Base-by-base conservation (phyloP, 2,329 filamentous ascomycete genomes). In the Phoma sp. region DNA sequence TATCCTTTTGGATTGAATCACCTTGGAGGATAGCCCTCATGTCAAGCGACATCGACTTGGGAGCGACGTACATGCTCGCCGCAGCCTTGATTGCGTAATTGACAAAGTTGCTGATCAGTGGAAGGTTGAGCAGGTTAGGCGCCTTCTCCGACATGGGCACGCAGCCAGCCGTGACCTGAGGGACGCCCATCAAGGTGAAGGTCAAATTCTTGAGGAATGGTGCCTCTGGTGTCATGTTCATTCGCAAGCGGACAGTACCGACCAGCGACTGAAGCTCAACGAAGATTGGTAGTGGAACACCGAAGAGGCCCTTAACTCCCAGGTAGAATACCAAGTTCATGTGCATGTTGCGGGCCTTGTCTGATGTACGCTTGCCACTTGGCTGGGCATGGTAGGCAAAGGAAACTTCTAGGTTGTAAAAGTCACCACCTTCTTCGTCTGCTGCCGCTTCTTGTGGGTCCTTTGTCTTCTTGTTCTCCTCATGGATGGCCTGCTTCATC, bases 271-370 rank as follows among this genome's bases (percentile, higher is more conserved):
- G 87, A n/a, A 98, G 81, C 74, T 97, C 93, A 50, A 96, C 92
- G 70, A 89, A 96, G 42, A 96, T 90, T 0, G 92, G 92, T 17
- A 96, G 81, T 0, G 92, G 92, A 0, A 96, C 87, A 23, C 93
- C 93, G 63, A 97, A 95, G 5, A 97, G 81, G 0, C 93, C 93
- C 69, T 90, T 92, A 69, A 96, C 80, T 52, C 95, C 95, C 1
- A 98, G 83, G 61, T 97, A 98, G 74, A 99, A 98, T 7, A 97
- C 86, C 12, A 98, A 77, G 67, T 96, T 90, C 92, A 97, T 96
- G 68, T 96, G 93, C 91, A 97, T 96, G 72, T 97, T 98, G 62
- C 89, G 86, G 5, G 92, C 92, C 75, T 93, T 95, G 38, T 90
- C 89, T 2, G 90, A 89, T 12, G 92, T 83, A 40, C 87, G 84